Evolutionary conservation across 768 basidiomycete species (phyloP).

Genomic region (Russula virescens): DNA sequence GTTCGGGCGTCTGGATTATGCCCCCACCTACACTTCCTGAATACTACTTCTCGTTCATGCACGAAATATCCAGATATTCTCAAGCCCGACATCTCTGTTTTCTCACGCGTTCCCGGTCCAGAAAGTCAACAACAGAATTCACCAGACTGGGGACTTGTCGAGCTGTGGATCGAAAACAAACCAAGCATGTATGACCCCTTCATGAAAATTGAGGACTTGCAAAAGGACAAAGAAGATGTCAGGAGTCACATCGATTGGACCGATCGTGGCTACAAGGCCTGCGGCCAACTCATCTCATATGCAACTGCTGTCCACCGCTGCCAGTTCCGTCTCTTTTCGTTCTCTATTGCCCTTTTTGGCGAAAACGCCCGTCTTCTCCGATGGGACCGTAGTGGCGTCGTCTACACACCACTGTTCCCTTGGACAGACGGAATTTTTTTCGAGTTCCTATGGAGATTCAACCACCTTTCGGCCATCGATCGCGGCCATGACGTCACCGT

Average conservation of each 20-base stretch:
- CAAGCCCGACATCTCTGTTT: no score
- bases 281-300: not conserved
- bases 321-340: not conserved
- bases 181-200: not conserved
- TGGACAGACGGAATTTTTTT: not conserved
- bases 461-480: not conserved
- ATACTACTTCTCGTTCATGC: no score
- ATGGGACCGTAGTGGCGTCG: not conserved
- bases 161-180: no score
- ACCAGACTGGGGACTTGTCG: no score
- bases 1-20: no score
- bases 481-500: not conserved
- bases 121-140: no score
- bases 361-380: not conserved
- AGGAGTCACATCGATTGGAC: not conserved
- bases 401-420: not conserved
- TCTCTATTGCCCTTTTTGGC: not conserved
- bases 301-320: not conserved
- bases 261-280: no score
- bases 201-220: not conserved
- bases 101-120: no score
- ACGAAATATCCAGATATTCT: no score
- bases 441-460: not conserved
- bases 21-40: no score
- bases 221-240: not conserved